A percentile compares a stretch with the other conserved stretches of the same genome.
These are phyloP conservation scores for Scopulariopsis brevicaulis DNA, from an alignment of 2,329 filamentous ascomycete species.

Conservation along the genomic window DNA sequence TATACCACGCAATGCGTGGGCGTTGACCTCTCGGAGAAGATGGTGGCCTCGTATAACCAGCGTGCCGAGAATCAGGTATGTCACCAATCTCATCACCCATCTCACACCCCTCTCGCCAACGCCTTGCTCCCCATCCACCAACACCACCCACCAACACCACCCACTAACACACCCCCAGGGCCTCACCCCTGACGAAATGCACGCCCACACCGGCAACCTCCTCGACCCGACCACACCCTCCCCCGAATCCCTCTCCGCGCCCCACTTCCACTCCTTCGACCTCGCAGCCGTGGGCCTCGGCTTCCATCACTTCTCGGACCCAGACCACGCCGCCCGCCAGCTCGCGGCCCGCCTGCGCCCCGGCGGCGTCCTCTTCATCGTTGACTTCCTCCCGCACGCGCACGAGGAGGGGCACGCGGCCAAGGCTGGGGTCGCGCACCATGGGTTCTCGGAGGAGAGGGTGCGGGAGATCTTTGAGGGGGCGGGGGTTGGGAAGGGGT, in stretches of 20 bases:
- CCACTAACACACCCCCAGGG: constrained; percentile 22
- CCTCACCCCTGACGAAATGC: constrained; percentile 38
- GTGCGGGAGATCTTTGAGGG: constrained; percentile 49
- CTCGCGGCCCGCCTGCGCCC: constrained; percentile 50
- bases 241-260: constrained; percentile 42
- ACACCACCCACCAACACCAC: neutral
- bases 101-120: neutral
- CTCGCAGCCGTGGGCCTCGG: constrained; percentile 50
- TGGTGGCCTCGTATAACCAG: constrained; percentile 57
- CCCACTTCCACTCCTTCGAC: constrained; percentile 60
- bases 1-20: constrained; percentile 53
- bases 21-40: constrained; percentile 59
- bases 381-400: constrained; percentile 52
- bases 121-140: neutral
- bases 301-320: constrained; percentile 58
- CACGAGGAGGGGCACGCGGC: constrained; percentile 10
- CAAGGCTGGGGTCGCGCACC: constrained; percentile 37
- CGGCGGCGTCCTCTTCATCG: constrained; percentile 55
- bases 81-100: neutral
- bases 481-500: constrained; percentile 48
- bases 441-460: constrained; percentile 51
- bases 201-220: constrained; percentile 47
- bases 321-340: constrained; percentile 43
- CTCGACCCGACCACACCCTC: constrained; percentile 29
- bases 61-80: constrained; percentile 41